Evolutionary conservation across 1,284 basidiomycete genomes (phyloP), one percentile per base, ranked within the genome.

Genomic region (Omphalotus olearius): DNA sequence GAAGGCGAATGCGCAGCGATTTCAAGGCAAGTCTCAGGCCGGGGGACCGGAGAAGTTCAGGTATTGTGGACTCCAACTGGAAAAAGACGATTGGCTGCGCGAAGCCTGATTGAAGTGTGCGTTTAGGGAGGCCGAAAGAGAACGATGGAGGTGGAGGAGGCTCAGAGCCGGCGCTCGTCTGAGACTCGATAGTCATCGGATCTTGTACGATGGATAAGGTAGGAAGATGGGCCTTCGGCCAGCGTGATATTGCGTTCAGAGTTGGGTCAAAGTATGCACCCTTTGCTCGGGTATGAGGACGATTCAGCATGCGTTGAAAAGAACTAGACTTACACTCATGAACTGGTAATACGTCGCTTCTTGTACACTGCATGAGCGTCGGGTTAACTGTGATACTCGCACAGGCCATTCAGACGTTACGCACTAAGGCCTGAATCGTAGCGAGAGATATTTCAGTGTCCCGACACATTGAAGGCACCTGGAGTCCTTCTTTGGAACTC

Each of bases 31-130:
- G 44, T 1, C 62, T 62, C 25, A 76, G 55, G 36, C 69, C 66
- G 0, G 70, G 65, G 2, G 84, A 81, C 42, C 69, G 69, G 6
- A 77, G 63, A 44, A 88, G 69, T 1, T 60, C 57, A 1, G 73
- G 59, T 17, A 75, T 54, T 50, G 81, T 61, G 2, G 74, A 65
- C 40, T 83, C 76, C 28, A 88, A 71, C 16, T 73, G 74, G 62
- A 85, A 85, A 68, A 89, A 88, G 4, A 88, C 84, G 46, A 89
- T 66, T 0, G 87, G 86, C 59, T 89, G 86, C 1, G 87, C 86
- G 54, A 89, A 89, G 56, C 68, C 47, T 42, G 23, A 1, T 42
- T 30, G 44, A 33, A 52, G 16, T 7, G 49, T 63, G 63, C 37
- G 53, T 57, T 45, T 58, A 57, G 7, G 50, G 59, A 50, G 54